Base-by-base conservation (phyloP, 2,329 filamentous ascomycete genomes). In the Chaetomium olivaceum region DNA sequence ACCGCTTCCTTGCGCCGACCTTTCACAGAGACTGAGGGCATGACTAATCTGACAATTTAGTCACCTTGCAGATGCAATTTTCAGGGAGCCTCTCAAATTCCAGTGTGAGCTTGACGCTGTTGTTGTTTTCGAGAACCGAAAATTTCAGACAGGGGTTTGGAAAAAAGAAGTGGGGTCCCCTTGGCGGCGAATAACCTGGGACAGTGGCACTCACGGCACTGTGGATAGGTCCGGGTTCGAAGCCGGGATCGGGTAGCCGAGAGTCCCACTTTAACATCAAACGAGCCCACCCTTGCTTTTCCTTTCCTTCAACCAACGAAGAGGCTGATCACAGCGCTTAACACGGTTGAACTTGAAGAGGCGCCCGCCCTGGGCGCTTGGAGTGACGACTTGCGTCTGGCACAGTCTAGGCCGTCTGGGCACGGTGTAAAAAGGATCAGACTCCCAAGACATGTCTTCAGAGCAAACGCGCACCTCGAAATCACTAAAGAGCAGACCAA, bases 11-110 rank as follows among this genome's bases (percentile, higher is more conserved):
- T 65, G 52, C 48, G 23, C 57, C 43, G 61, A 14, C 12, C 51
- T 25, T 61, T 64, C 33, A 46, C 43, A 48, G 62, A 50, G 52
- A 58, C 60, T 57, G 70, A 70, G 33, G 67, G 67, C 69, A 70
- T 70, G 58, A 43, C 31, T 64, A 31, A 46, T 36, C 46, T 55
- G 19, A 39, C 19, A 4, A 31, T 25, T n/a, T 27, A 25, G 23
- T 64, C 56, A 29, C 19, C 16, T 50, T 51, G 52, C 52, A 60
- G 11, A n/a, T 14, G 50, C 16, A 43, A n/a, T 23, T 39, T 46
- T 21, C 23, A 36, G 33, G 39, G 25, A 52, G 36, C 27, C 46
- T 54, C 31, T 54, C 50, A 21, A 25, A 56, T 46, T 19, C 16
- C 12, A 58, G 23, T 52, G 23, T 27, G 23, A 54, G 9, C 21